phyloP scores from a whole-genome alignment of 73 alveolate genomes.

The Durusdinium trenchii region DNA sequence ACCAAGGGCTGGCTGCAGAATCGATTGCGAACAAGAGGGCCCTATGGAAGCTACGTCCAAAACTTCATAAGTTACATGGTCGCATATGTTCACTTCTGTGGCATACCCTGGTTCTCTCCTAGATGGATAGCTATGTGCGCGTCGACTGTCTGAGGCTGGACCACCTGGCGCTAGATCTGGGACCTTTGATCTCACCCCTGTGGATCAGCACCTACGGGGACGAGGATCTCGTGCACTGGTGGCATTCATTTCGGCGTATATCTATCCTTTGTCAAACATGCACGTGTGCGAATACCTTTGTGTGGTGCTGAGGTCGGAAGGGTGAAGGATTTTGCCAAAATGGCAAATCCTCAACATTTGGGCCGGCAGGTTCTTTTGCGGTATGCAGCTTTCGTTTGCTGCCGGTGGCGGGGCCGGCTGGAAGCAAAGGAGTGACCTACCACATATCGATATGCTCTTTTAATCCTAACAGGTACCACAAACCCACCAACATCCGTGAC shows the following conservation, averaged over 20 bases:
- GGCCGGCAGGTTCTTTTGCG: background rate
- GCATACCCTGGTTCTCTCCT: no score
- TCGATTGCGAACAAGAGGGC: background rate
- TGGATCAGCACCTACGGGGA: background rate
- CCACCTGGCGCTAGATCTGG: background rate
- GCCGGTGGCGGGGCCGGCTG: background rate
- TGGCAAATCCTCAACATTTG: background rate
- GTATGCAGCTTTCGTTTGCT: background rate
- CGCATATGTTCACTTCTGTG: no score
- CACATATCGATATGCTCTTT: background rate
- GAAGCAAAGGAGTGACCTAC: background rate
- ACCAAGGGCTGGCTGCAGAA: conserved; percentile 22
- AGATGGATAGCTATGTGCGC: no score
- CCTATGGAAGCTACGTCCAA: background rate
- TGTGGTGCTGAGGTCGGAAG: background rate
- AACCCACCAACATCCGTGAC: no score
- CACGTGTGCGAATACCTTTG: no score
- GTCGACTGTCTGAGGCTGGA: background rate
- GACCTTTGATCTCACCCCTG: conserved; percentile 1
- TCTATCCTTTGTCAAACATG: no score
- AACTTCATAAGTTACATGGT: background rate
- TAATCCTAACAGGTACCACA: background rate
- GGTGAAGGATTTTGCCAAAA: background rate
- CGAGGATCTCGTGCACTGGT: background rate
- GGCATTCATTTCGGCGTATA: no score